Percentiles rank a stretch among this genome's conserved stretches.
Conservation (phyloP, 1,139 yeast species). For the Wickerhamomyces sp. region DNA sequence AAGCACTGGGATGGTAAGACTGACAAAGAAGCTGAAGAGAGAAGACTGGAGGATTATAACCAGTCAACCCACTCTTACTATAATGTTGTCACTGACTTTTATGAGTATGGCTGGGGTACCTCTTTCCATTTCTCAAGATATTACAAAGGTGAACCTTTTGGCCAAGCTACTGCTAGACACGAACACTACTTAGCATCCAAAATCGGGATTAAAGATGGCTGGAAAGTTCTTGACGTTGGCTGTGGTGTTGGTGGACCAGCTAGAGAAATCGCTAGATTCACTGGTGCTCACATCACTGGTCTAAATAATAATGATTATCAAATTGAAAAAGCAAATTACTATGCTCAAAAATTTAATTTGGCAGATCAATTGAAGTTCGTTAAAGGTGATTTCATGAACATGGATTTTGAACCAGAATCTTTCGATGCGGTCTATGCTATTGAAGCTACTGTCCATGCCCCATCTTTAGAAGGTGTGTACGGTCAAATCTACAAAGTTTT, state of each 20-base stretch:
- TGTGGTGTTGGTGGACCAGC: conserved; percentile 99
- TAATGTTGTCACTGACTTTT: conserved; percentile 92
- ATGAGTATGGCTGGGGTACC: conserved; percentile 99
- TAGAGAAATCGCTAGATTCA: conserved; percentile 88
- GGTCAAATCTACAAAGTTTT: conserved; percentile 90
- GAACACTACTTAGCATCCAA: conserved; percentile 91
- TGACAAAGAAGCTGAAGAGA: conserved; percentile 65
- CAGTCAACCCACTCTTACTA: conserved; percentile 92
- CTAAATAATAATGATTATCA: conserved; percentile 97
- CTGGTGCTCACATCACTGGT: conserved; percentile 84
- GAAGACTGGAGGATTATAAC: conserved; percentile 80
- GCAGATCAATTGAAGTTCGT: conserved; percentile 77
- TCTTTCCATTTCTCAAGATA: conserved; percentile 97
- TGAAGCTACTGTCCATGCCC: conserved; percentile 98
- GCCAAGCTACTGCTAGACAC: conserved; percentile 95
- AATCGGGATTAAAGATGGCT: conserved; percentile 72
- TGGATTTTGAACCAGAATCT: conserved; percentile 87
- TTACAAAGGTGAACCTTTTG: conserved; percentile 89
- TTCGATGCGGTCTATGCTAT: conserved; percentile 98
- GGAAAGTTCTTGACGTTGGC: conserved; percentile 95
- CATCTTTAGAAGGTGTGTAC: conserved; percentile 93
- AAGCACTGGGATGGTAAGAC: conserved; percentile 95
- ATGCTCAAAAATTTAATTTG: conserved; percentile 64
- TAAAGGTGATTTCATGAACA: conserved; percentile 98
- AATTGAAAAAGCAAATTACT: conserved; percentile 84